Percentiles rank a stretch among this genome's conserved stretches.
phyloP scores from a whole-genome alignment of 169 alveolate species.

The Theileria parva region DNA sequence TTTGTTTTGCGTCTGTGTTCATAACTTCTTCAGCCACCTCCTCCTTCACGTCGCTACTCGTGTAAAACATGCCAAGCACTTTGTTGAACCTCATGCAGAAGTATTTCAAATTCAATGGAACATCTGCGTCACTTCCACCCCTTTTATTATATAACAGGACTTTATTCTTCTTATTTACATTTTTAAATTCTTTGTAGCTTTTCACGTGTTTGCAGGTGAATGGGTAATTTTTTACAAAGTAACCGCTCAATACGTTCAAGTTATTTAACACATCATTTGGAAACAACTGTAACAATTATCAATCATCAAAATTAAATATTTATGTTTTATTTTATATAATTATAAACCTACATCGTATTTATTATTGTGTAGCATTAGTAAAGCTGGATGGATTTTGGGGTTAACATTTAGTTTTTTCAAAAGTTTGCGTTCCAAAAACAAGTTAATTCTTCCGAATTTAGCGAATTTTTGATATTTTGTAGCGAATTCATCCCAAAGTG shows the following conservation, averaged over 20 bases:
- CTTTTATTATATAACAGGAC: background rate
- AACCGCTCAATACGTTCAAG: background rate
- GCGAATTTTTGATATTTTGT: slow-evolving; percentile 25
- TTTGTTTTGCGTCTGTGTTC: background rate
- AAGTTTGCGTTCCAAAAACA: slow-evolving; percentile 17
- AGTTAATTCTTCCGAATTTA: slow-evolving; percentile 56
- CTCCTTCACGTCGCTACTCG: slow-evolving; percentile 13
- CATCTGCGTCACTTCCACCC: background rate
- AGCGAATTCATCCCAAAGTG: slow-evolving; percentile 59
- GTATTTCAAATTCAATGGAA: background rate
- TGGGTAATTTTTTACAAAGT: slow-evolving; percentile 11
- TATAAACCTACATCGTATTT: slow-evolving; percentile 34
- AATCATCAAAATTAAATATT: background rate
- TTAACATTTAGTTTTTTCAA: slow-evolving; percentile 38
- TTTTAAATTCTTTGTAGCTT: background rate
- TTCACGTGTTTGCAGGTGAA: background rate
- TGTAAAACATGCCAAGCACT: background rate
- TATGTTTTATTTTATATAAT: background rate
- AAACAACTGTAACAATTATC: background rate
- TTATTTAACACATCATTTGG: slow-evolving; percentile 15
- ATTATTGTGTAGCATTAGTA: slow-evolving; percentile 43
- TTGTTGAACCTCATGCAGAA: background rate
- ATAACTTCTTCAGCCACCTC: background rate
- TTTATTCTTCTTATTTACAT: background rate
- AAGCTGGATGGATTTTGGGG: slow-evolving; percentile 50